Percentiles rank a stretch among this genome's conserved stretches.
These are phyloP conservation scores for Phytophthora chlamydospora DNA, from an alignment of 352 stramenopile genomes.

Conservation along the genomic window DNA sequence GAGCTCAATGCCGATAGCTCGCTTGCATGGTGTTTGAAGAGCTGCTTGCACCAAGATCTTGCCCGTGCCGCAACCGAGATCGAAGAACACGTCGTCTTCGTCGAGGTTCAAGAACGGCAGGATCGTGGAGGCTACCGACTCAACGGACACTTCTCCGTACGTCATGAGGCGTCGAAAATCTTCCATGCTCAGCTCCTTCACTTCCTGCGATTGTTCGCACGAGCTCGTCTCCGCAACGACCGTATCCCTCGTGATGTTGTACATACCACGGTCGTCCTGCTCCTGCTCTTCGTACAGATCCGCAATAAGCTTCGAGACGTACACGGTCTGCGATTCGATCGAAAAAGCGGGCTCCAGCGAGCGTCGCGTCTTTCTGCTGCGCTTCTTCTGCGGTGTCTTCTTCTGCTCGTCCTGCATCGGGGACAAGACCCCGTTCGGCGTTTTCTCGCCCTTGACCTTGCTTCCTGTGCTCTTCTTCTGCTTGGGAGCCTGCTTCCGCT, in stretches of 20 bases:
- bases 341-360: constrained; percentile 53
- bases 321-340: constrained; percentile 38
- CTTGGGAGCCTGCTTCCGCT: constrained; percentile 4
- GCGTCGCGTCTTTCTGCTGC: constrained; percentile 42
- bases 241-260: constrained; percentile 65
- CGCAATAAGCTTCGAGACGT: constrained; percentile 55
- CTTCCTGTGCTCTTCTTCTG: constrained; percentile 8
- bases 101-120: constrained; percentile 70
- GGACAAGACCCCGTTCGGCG: constrained; percentile 36
- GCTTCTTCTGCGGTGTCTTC: constrained; percentile 51
- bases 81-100: constrained; percentile 82
- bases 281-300: constrained; percentile 78
- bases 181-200: constrained; percentile 68
- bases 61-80: constrained; percentile 81
- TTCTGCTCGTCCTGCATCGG: constrained; percentile 65
- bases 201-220: constrained; percentile 66
- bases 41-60: constrained; percentile 82
- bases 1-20: constrained; percentile 81
- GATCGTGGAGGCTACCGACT: constrained; percentile 67
- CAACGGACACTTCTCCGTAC: constrained; percentile 80
- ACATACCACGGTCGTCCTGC: constrained; percentile 80
- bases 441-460: constrained; percentile 16
- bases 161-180: constrained; percentile 80
- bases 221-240: constrained; percentile 66
- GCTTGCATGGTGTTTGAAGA: constrained; percentile 69